Conservation (phyloP, 352 stramenopile species). For the Globisporangium orthogonon region DNA sequence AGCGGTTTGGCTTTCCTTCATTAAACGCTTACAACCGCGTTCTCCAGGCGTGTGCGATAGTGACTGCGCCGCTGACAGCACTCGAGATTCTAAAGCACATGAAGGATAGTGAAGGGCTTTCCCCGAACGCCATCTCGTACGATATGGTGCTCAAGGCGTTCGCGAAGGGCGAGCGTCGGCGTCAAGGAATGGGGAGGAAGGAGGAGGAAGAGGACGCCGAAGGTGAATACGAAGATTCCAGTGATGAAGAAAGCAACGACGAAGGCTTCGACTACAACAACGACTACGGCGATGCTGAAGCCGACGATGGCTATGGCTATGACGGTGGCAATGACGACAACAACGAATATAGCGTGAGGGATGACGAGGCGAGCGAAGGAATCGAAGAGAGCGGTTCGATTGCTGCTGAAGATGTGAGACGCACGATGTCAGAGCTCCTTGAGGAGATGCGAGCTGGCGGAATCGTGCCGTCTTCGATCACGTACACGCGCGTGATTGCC, state of each 20-base stretch:
- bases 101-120: slow-evolving; percentile 15
- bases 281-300: slow-evolving; percentile 8
- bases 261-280: slow-evolving; percentile 15
- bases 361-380: not conserved
- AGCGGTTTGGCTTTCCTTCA: slow-evolving; percentile 30
- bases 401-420: slow-evolving; percentile 1
- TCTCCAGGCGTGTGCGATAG: slow-evolving; percentile 45
- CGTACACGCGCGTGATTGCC: slow-evolving; percentile 30
- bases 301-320: slow-evolving; percentile 6
- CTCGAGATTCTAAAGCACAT: slow-evolving; percentile 41
- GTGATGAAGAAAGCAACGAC: slow-evolving; percentile 13
- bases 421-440: slow-evolving; percentile 18
- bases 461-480: slow-evolving; percentile 11
- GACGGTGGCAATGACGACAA: not conserved
- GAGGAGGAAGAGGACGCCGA: slow-evolving; percentile 17
- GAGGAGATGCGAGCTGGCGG: slow-evolving; percentile 24
- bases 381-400: not conserved
- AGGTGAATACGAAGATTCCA: not conserved
- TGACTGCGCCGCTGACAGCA: slow-evolving; percentile 25
- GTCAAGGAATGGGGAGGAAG: not conserved
- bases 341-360: not conserved
- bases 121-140: slow-evolving; percentile 41
- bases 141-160: slow-evolving; percentile 55
- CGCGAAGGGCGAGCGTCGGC: slow-evolving; percentile 17
- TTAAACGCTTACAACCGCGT: slow-evolving; percentile 49